These are phyloP conservation scores for Diaporthe sp. DNA, from an alignment of 2,329 filamentous ascomycete species.

Conservation along the genomic window DNA sequence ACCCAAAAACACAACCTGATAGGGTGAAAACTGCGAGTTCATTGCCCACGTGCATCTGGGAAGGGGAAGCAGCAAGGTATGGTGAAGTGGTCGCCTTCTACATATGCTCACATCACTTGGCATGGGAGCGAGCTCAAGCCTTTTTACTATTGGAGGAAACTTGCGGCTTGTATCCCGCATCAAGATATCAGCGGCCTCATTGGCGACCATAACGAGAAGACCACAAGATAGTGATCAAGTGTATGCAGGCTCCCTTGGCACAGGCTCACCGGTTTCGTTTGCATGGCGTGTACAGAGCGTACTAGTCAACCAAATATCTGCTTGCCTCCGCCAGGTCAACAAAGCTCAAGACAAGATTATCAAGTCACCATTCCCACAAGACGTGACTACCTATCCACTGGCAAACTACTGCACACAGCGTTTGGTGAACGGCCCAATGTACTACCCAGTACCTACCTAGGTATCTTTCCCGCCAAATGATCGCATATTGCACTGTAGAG, in stretches of 20 bases:
- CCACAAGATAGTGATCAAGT: neutral
- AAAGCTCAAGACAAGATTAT: neutral
- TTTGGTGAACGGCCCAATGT: neutral
- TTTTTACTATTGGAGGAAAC: neutral
- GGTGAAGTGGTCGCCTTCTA: neutral
- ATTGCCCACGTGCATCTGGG: neutral
- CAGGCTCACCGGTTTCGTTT: neutral
- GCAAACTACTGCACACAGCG: neutral
- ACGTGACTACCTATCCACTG: neutral
- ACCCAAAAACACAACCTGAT: neutral
- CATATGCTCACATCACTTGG: neutral
- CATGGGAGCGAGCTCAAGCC: neutral
- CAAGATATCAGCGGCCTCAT: neutral
- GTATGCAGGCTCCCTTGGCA: neutral
- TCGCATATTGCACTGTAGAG: too few relatives aligned
- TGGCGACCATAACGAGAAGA: neutral
- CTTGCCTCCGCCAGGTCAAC: neutral
- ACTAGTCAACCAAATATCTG: neutral
- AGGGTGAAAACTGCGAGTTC: neutral
- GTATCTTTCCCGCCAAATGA: accelerated
- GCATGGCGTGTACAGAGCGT: neutral
- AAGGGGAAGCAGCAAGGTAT: neutral
- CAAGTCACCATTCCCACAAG: neutral
- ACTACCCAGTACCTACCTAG: neutral
- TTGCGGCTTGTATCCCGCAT: neutral